A percentile compares a stretch with the other conserved stretches of the same genome.
Evolutionary conservation across 306 rosid species (phyloP).

Genomic region (Prunus armeniaca): DNA sequence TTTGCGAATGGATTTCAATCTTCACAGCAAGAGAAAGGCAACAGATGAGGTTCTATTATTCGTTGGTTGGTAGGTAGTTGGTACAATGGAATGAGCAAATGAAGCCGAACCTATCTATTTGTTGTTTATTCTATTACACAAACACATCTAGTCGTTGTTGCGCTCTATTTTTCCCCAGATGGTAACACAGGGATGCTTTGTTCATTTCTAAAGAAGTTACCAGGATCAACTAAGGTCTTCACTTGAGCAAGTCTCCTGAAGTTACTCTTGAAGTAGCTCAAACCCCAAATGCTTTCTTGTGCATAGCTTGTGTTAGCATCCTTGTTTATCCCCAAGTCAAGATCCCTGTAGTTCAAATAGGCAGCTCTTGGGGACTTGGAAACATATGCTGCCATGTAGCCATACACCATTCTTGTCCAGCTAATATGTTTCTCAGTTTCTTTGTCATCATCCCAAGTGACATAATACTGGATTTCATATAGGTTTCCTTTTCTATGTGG

Average conservation of each 20-base stretch:
- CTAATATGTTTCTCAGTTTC: conserved; percentile 37
- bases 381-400: conserved; percentile 56
- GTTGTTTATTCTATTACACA: not conserved
- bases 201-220: conserved; percentile 60
- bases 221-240: conserved; percentile 44
- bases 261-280: not conserved
- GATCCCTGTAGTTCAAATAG: conserved; percentile 67
- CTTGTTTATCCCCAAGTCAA: conserved; percentile 33
- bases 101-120: not conserved
- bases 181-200: conserved; percentile 17
- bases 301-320: conserved; percentile 6
- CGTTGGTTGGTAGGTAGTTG: not conserved
- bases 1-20: not conserved
- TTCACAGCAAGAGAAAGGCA: not conserved
- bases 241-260: too few relatives aligned
- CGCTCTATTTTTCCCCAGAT: not conserved
- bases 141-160: not conserved
- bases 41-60: not conserved
- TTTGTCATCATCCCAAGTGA: conserved; percentile 43
- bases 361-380: conserved; percentile 66
- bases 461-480: conserved; percentile 46
- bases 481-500: conserved; percentile 67
- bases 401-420: conserved; percentile 53
- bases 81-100: not conserved
- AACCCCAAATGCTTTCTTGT: conserved; percentile 14